These are phyloP conservation scores for Ophiostoma piceae DNA, from an alignment of 2,329 filamentous ascomycete species.

Conservation along the genomic window DNA sequence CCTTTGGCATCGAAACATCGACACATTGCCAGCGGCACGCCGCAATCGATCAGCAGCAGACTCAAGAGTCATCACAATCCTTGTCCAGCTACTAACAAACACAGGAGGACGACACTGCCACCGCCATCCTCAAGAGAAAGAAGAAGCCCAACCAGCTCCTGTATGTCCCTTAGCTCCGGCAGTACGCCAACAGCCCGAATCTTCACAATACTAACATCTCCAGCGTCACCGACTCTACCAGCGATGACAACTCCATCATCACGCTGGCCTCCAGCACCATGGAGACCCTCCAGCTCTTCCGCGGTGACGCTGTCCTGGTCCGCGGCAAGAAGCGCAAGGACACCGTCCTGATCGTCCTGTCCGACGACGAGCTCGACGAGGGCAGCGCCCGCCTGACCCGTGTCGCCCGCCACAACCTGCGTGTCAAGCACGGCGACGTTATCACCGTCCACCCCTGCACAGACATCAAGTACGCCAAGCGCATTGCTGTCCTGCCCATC, in stretches of 20 bases:
- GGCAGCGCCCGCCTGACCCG: conserved; percentile 96
- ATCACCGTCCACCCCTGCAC: conserved; percentile 96
- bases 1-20: background rate
- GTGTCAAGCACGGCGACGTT: conserved; percentile 97
- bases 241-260: conserved; percentile 99
- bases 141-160: conserved; percentile 99
- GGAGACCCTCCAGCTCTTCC: conserved; percentile 97
- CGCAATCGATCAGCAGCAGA: background rate
- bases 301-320: conserved; percentile 94
- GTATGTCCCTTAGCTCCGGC: conserved; percentile 45
- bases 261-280: conserved; percentile 97
- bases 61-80: background rate
- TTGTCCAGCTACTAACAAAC: background rate
- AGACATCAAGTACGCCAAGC: conserved; percentile 99
- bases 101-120: conserved; percentile 76
- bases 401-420: conserved; percentile 95
- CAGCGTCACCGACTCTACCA: conserved; percentile 95
- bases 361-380: conserved; percentile 96
- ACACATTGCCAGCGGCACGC: background rate
- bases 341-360: conserved; percentile 93
- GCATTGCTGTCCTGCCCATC: conserved; percentile 95
- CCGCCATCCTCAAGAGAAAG: conserved; percentile 99
- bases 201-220: conserved; percentile 14
- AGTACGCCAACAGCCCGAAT: background rate
- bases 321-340: conserved; percentile 99